Conservation (phyloP, 176 grass and related monocot species). For the Poa annua region DNA sequence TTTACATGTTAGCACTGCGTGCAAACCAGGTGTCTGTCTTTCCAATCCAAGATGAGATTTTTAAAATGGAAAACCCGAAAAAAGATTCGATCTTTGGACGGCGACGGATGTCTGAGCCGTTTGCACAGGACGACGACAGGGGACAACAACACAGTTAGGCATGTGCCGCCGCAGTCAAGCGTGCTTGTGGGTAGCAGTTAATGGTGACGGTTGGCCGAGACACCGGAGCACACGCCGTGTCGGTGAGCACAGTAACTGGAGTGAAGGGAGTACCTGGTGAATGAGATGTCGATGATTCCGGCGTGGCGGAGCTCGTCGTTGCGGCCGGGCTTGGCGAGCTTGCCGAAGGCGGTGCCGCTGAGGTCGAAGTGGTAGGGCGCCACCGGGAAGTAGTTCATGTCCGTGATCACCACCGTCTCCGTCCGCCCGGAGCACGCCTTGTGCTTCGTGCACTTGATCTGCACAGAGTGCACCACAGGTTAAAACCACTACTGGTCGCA, state of each 20-base stretch:
- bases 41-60: no score
- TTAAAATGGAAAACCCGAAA: neutral
- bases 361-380: slow-evolving; percentile 79
- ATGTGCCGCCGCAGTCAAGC: slow-evolving; percentile 2
- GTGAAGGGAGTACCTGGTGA: slow-evolving; percentile 40
- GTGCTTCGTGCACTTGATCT: slow-evolving; percentile 61
- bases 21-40: no score
- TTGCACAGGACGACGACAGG: neutral
- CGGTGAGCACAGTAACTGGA: neutral
- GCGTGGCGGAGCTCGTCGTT: slow-evolving; percentile 61
- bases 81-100: neutral
- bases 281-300: slow-evolving; percentile 68
- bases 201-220: neutral
- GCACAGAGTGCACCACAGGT: neutral
- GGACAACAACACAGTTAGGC: neutral
- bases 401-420: slow-evolving; percentile 65
- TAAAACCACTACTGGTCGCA: no score
- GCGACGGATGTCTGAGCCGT: neutral
- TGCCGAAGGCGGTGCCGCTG: slow-evolving; percentile 73
- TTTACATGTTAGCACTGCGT: neutral
- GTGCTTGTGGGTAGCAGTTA: neutral
- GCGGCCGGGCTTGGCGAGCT: slow-evolving; percentile 63
- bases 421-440: slow-evolving; percentile 55
- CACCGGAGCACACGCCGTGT: neutral
- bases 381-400: slow-evolving; percentile 67